Evolutionary conservation across 805 yeast genomes (phyloP), one percentile per base, ranked within the genome.

Genomic region (Myxozyma vanderwaltii): DNA sequence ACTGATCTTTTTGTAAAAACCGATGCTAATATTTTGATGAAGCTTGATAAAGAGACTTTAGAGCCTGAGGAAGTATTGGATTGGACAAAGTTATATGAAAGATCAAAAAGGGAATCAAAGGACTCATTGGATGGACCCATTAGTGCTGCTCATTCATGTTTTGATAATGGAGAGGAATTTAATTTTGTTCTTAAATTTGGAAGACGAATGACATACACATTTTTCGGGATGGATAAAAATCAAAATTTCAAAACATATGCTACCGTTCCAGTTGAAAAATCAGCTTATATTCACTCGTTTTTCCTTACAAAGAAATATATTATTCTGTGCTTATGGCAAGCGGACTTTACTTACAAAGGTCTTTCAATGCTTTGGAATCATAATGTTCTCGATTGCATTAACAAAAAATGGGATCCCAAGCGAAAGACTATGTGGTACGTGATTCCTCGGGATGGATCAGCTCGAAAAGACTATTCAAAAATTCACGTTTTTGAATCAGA

Each of bases 371-470:
- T 54, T 35, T 54, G 58, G 58, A 54, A 54, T 31, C 49, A 15
- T 17, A 54, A 54, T 36, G 26, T 17, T 13, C 43, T 54, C 3
- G 58, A 48, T 31, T 39, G 47, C 24, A 39, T 54, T 33, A 36
- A 41, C 43, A n/a, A 38, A 10, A 54, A 10, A 10, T 54, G 58
- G 58, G 21, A 48, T 29, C 53, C 53, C 24, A 21, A 40, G 26
- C 12, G 31, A n/a, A 29, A 29, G 17, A 36, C 49, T 15, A 13
- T 47, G 13, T 54, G 58, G 58, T 40, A 48, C 19, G 54, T 41
- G 13, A n/a, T 54, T 35, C 54, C 58, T 13, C 54, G 58, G 31
- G 58, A 54, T 27, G 43, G 48, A 19, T 54, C 58, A 13, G 54
- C 54, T n/a, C 33, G 29, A 19, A 17, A 38, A 33, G 50, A 54